Percentiles rank a stretch among this genome's conserved stretches.
These are phyloP conservation scores for Iberis amara DNA, from an alignment of 441 rosid species.

Conservation along the genomic window DNA sequence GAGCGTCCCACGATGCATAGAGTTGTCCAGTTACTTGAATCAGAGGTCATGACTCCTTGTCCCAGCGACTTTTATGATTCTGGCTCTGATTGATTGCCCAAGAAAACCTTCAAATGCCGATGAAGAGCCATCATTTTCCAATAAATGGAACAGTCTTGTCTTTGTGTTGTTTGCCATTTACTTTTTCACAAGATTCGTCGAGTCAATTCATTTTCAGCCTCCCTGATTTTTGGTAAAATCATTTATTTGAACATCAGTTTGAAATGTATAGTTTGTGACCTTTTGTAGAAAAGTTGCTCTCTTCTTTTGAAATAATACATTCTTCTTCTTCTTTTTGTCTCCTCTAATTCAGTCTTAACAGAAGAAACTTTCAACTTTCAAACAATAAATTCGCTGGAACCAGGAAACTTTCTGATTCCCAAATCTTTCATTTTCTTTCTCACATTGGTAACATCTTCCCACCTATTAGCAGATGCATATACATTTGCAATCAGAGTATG, in stretches of 20 bases:
- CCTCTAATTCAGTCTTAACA: not conserved
- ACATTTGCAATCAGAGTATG: constrained; percentile 56
- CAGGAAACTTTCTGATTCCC: constrained; percentile 58
- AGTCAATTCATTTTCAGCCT: constrained; percentile 24
- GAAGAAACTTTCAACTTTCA: constrained; percentile 11
- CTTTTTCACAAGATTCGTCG: constrained; percentile 15
- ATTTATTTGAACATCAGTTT: constrained; percentile 24
- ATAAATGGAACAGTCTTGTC: constrained; percentile 24
- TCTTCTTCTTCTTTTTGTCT: constrained; percentile 2
- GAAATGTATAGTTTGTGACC: constrained; percentile 26
- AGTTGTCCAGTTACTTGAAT: constrained; percentile 1
- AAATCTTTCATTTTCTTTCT: constrained; percentile 55
- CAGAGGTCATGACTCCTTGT: constrained; percentile 3
- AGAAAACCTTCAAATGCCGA: constrained; percentile 18
- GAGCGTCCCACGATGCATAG: not conserved
- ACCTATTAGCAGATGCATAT: constrained; percentile 42
- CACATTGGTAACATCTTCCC: constrained; percentile 44
- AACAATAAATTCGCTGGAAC: constrained; percentile 54
- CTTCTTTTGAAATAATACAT: constrained; percentile 25
- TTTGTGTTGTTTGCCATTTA: constrained; percentile 20
- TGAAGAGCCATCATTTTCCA: constrained; percentile 9
- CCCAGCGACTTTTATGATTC: not conserved
- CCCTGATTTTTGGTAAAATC: constrained; percentile 26
- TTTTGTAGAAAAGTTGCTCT: constrained; percentile 24
- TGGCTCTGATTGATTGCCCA: not conserved